Percentiles rank a stretch among this genome's conserved stretches.
phyloP scores from a whole-genome alignment of 163 green algal species.

The Scenedesmus sp. region DNA sequence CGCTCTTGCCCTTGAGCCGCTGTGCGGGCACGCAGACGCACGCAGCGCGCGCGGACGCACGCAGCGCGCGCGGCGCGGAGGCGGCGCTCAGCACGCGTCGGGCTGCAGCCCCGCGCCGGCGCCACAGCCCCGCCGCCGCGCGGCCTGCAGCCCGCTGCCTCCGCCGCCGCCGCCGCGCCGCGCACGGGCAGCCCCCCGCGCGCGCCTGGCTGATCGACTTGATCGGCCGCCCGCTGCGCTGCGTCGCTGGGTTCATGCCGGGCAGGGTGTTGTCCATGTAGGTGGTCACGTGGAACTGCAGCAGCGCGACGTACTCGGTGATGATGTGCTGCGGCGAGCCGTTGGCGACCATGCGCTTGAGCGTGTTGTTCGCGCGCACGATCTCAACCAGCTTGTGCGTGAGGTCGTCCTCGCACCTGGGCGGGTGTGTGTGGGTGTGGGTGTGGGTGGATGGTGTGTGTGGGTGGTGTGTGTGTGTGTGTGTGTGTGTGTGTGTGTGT shows the following conservation, averaged over 20 bases:
- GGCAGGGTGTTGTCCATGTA: slow-evolving; percentile 99
- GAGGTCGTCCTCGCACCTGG: slow-evolving; percentile 94
- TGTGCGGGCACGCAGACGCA: not conserved
- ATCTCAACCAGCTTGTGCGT: slow-evolving; percentile 99
- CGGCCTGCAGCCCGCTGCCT: too few species aligned
- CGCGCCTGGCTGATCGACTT: slow-evolving; percentile 97
- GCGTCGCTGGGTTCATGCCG: slow-evolving; percentile 65
- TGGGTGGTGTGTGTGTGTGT: too few species aligned
- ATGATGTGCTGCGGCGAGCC: slow-evolving; percentile 96
- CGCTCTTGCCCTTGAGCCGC: slow-evolving; percentile 76
- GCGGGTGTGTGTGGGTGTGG: too few species aligned
- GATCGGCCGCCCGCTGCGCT: slow-evolving; percentile 85
- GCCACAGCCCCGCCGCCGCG: too few species aligned
- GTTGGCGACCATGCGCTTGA: slow-evolving; percentile 88
- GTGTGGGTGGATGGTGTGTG: too few species aligned
- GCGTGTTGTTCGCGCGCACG: slow-evolving; percentile 91
- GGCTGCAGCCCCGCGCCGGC: too few species aligned
- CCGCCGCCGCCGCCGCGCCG: too few species aligned
- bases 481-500: too few species aligned
- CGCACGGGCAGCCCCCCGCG: slow-evolving; percentile 50
- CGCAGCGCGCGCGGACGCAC: too few species aligned
- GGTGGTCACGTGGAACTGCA: slow-evolving; percentile 98
- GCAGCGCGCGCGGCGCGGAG: too few species aligned
- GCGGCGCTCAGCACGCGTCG: too few species aligned
- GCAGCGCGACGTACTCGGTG: slow-evolving; percentile 81